Percentiles rank a stretch among this genome's conserved stretches.
These are phyloP conservation scores for Fusarium tupiense DNA, from an alignment of 2,329 filamentous ascomycete species.

Conservation along the genomic window DNA sequence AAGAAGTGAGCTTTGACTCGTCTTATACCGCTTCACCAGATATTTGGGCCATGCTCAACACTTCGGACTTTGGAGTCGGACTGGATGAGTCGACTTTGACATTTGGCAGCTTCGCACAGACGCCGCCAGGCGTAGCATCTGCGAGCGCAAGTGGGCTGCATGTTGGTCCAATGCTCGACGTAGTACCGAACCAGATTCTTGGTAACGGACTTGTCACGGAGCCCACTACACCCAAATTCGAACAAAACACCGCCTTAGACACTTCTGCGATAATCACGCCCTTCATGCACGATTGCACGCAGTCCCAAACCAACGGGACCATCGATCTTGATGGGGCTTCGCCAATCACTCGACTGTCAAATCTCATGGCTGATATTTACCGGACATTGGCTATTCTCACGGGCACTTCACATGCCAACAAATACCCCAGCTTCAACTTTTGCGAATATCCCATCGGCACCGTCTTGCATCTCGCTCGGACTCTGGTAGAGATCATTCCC, in stretches of 20 bases:
- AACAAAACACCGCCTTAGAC: background rate
- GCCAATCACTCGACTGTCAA: background rate
- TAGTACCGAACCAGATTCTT: background rate
- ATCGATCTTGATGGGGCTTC: background rate
- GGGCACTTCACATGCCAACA: background rate
- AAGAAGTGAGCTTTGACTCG: background rate
- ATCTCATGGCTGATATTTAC: background rate
- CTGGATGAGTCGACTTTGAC: background rate
- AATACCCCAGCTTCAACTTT: background rate
- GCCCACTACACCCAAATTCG: background rate
- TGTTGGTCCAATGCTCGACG: background rate
- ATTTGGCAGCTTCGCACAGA: background rate
- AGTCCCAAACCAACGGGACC: background rate
- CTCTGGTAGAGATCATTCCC: background rate
- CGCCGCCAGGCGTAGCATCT: background rate
- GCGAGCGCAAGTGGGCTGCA: background rate
- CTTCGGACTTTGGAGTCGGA: background rate
- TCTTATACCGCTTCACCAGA: background rate
- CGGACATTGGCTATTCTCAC: background rate
- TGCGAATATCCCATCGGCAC: background rate
- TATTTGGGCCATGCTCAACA: background rate
- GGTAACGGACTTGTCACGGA: background rate
- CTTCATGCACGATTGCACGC: background rate
- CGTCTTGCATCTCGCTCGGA: background rate
- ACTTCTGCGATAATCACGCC: fast-evolving